Conservation (phyloP, 305 asterid species). For the Solanum hybrid region DNA sequence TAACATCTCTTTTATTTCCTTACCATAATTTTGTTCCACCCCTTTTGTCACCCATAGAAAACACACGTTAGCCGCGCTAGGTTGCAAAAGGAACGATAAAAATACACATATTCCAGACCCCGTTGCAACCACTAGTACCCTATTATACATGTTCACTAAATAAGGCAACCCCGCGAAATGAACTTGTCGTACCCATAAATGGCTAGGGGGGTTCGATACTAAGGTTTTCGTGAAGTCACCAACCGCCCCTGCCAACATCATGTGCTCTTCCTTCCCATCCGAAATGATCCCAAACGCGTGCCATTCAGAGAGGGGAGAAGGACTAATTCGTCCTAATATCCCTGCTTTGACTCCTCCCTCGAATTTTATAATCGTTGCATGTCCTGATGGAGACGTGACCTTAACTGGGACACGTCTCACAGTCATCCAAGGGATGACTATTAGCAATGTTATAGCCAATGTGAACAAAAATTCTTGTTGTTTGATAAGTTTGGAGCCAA, state of each 20-base stretch:
- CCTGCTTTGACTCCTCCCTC: slow-evolving; percentile 48
- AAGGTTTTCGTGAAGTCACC: slow-evolving; percentile 55
- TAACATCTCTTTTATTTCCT: slow-evolving; percentile 46
- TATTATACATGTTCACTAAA: slow-evolving; percentile 44
- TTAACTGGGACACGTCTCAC: slow-evolving; percentile 44
- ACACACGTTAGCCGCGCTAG: slow-evolving; percentile 38
- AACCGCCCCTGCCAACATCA: slow-evolving; percentile 65
- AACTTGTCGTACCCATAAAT: slow-evolving; percentile 57
- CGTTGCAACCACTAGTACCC: slow-evolving; percentile 57
- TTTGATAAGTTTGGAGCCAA: slow-evolving; percentile 15
- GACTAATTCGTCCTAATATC: slow-evolving; percentile 51
- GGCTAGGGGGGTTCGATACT: slow-evolving; percentile 39
- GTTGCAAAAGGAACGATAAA: slow-evolving; percentile 52
- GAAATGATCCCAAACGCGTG: slow-evolving; percentile 64
- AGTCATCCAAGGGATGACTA: slow-evolving; percentile 42
- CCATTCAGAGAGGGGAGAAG: slow-evolving; percentile 59
- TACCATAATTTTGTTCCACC: slow-evolving; percentile 51
- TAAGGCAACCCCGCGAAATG: slow-evolving; percentile 63
- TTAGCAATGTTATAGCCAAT: slow-evolving; percentile 19
- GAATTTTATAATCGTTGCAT: slow-evolving; percentile 51
- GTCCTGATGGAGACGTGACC: slow-evolving; percentile 52
- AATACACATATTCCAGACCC: slow-evolving; percentile 69
- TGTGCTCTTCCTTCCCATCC: slow-evolving; percentile 37
- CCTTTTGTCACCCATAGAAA: slow-evolving; percentile 62
- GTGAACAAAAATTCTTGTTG: slow-evolving; percentile 48